Evolutionary conservation across 2,329 filamentous ascomycete species (phyloP), one percentile per base, ranked within the genome.

Genomic region (Ampelomyces quisqualis): DNA sequence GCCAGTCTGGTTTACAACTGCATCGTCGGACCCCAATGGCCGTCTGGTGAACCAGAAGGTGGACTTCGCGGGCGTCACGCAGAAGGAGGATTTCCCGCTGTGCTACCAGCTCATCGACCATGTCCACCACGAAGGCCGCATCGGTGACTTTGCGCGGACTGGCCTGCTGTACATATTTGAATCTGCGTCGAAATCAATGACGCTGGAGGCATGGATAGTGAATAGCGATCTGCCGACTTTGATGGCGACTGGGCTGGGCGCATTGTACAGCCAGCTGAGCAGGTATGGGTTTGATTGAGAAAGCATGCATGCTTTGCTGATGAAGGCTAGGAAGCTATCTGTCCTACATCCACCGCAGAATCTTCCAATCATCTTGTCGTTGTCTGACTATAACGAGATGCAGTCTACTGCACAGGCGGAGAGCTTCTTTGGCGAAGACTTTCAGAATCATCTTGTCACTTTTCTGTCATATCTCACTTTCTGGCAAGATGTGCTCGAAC

Each of bases 401-500:
- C 74, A 77, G n/a, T 76, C 82, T 1, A 81, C 82, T 52, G 77
- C 82, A 13, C 56, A 67, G 57, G 80, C 90, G 51, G 81, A 89
- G 57, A 83, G 81, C 69, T 84, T 88, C 34, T 84, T 86, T 64
- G 83, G 85, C 2, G 74, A 79, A 1, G 82, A 89, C 44, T 90
- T 94, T 49, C 86, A 88, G 58, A 79, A 82, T n/a, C 88, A 96
- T 57, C 80, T 97, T 60, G 84, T 91, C 39, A 95, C 90, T 0
- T 98, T 98, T 60, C 77, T 98, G 28, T 95, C 93, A 1, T 94
- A 97, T 63, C 77, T 98, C 34, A 76, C 94, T 5, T 98, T 98
- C 64, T 98, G 93, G 93, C 93, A 98, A 70, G 93, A 98, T 67
- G 90, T 96, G 22, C 75, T 98, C 46, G 93, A 97, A 65, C 91